A percentile compares a stretch with the other conserved stretches of the same genome.
phyloP scores from a whole-genome alignment of 306 rosid species.

The Quercus glauca region DNA sequence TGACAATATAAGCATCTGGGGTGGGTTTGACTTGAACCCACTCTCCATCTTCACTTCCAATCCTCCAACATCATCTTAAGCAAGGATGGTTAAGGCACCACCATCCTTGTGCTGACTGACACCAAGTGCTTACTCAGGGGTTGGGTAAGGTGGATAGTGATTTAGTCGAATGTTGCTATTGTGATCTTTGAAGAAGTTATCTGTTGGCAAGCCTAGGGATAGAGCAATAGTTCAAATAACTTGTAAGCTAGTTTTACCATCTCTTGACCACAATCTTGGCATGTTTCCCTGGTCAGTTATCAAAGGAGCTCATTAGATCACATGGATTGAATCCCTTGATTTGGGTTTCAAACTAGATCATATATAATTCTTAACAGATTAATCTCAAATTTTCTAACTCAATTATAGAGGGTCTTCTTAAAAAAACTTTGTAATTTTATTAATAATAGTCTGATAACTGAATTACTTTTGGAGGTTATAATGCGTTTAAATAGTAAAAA shows the following conservation, averaged over 20 bases:
- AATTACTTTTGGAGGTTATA: no score
- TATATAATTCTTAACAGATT: no score
- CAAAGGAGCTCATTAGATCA: not conserved
- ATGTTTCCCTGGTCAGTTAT: conserved; percentile 23
- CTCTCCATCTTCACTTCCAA: conserved; percentile 61
- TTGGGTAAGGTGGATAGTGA: conserved; percentile 64
- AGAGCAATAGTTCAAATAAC: conserved; percentile 46
- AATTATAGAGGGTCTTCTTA: no score
- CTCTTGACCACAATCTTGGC: conserved; percentile 47
- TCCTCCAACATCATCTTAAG: conserved; percentile 65
- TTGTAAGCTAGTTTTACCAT: conserved; percentile 38
- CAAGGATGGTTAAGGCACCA: conserved; percentile 52
- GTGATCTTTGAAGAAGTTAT: conserved; percentile 48
- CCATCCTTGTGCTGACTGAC: conserved; percentile 60
- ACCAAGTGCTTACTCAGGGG: conserved; percentile 51
- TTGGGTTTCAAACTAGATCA: not conserved
- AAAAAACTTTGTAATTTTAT: no score
- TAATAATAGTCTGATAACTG: no score
- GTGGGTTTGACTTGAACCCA: conserved; percentile 59
- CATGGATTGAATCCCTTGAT: not conserved
- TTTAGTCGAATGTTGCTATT: conserved; percentile 39
- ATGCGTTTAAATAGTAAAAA: no score
- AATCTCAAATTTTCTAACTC: no score
- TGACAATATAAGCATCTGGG: conserved; percentile 53
- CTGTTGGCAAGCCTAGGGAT: conserved; percentile 49